Conservation (phyloP, 352 stramenopile species). For the Phytophthora niederhauseri region DNA sequence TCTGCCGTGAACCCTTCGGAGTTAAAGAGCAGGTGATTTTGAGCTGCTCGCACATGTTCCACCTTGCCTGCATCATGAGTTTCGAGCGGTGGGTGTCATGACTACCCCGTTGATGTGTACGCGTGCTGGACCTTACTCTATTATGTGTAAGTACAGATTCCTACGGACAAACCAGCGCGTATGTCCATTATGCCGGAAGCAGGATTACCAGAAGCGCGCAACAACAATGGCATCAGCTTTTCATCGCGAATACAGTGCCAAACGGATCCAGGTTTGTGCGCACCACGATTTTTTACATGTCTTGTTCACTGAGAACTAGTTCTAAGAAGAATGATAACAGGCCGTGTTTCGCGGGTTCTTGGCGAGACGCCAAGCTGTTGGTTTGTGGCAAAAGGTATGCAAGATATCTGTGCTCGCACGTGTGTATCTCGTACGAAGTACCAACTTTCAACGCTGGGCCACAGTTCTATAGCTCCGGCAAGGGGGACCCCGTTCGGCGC, state of each 20-base stretch:
- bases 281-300: too few relatives aligned
- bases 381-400: constrained; percentile 43
- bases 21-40: constrained; percentile 81
- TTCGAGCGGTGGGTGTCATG: constrained; percentile 62
- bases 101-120: not conserved
- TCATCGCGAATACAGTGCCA: constrained; percentile 60
- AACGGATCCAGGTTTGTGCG: constrained; percentile 69
- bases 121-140: not conserved
- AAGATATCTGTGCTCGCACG: too few relatives aligned
- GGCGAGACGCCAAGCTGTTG: constrained; percentile 24
- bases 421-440: not conserved
- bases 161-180: constrained; percentile 77
- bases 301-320: not conserved
- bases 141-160: constrained; percentile 43
- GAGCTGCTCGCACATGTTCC: constrained; percentile 90
- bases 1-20: constrained; percentile 80
- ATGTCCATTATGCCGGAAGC: constrained; percentile 85
- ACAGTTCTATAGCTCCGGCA: constrained; percentile 73
- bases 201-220: constrained; percentile 81
- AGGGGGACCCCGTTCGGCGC: constrained; percentile 58
- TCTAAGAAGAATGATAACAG: constrained; percentile 25
- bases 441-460: not conserved
- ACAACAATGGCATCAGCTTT: constrained; percentile 55
- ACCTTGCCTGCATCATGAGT: constrained; percentile 78
- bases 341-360: constrained; percentile 43